Evolutionary conservation across 225 moss, liverwort and hornwort species (phyloP).

Genomic region (Polytrichum formosum): DNA sequence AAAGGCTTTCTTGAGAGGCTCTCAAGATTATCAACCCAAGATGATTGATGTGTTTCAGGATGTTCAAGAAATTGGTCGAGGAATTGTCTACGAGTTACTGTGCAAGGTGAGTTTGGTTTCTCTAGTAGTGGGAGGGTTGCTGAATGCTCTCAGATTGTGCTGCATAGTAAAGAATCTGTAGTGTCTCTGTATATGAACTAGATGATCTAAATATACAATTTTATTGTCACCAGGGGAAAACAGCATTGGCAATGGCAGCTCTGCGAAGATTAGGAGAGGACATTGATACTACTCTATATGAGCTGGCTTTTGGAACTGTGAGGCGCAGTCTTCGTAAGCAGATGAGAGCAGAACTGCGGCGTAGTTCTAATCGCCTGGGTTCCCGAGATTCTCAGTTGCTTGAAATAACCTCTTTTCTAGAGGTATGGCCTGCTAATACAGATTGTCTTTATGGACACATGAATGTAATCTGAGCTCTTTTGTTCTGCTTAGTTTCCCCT

Average conservation of each 20-base stretch:
- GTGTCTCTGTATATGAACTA: too few relatives aligned
- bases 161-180: constrained; percentile 10
- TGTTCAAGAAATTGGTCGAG: constrained; percentile 79
- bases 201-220: not conserved
- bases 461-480: too few relatives aligned
- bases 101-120: constrained; percentile 55
- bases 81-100: constrained; percentile 88
- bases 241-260: constrained; percentile 86
- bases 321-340: constrained; percentile 75
- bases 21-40: constrained; percentile 40
- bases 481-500: too few relatives aligned
- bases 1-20: constrained; percentile 39
- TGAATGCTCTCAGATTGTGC: not conserved
- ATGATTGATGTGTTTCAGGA: constrained; percentile 88
- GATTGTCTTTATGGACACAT: too few relatives aligned
- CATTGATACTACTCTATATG: constrained; percentile 75
- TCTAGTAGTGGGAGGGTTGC: too few relatives aligned
- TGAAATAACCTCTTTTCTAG: constrained; percentile 73
- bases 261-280: constrained; percentile 92
- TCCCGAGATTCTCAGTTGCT: constrained; percentile 74
- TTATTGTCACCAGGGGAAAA: constrained; percentile 60
- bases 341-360: constrained; percentile 67
- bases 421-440: constrained; percentile 32
- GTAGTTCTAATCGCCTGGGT: constrained; percentile 61
- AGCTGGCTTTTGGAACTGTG: constrained; percentile 87